Evolutionary conservation across 108 stramenopile genomes (phyloP).

Genomic region (Chaetoceros tenuissimus): DNA sequence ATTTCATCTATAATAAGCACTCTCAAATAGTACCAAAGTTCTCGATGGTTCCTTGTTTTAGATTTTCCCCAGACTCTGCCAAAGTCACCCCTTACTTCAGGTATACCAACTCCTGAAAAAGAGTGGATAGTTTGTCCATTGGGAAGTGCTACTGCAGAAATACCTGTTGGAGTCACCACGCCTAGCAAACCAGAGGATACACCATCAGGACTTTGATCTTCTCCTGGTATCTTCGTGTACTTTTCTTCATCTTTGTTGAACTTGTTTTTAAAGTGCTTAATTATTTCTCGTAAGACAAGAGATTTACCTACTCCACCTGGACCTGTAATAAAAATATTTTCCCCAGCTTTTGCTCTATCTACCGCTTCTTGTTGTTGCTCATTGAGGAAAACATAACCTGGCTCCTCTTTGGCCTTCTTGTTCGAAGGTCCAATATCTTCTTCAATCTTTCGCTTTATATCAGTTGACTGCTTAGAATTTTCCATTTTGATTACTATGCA

Average conservation of each 20-base stretch:
- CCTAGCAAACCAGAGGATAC: too few species aligned
- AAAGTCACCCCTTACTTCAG: constrained; percentile 9
- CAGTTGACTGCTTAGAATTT: neutral
- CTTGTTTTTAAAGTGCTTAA: constrained; percentile 19
- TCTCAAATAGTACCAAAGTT: constrained; percentile 43
- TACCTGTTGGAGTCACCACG: constrained; percentile 66
- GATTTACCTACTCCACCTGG: constrained; percentile 62
- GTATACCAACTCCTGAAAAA: constrained; percentile 58
- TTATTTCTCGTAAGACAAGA: constrained; percentile 32
- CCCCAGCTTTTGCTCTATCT: constrained; percentile 19
- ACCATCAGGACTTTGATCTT: too few species aligned
- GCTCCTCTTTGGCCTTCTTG: neutral
- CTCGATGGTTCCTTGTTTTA: constrained; percentile 30
- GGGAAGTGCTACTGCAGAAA: constrained; percentile 54
- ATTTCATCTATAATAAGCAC: constrained; percentile 77
- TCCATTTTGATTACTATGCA: neutral
- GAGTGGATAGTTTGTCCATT: constrained; percentile 77
- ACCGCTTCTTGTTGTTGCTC: constrained; percentile 31
- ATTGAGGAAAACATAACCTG: constrained; percentile 12
- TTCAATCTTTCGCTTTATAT: neutral
- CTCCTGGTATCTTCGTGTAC: constrained; percentile 1
- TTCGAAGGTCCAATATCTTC: neutral
- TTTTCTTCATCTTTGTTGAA: constrained; percentile 17
- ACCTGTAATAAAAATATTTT: constrained; percentile 49
- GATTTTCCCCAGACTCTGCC: constrained; percentile 32